These are phyloP conservation scores for Neurospora sp. DNA, from an alignment of 495 filamentous ascomycete genomes.

Conservation along the genomic window DNA sequence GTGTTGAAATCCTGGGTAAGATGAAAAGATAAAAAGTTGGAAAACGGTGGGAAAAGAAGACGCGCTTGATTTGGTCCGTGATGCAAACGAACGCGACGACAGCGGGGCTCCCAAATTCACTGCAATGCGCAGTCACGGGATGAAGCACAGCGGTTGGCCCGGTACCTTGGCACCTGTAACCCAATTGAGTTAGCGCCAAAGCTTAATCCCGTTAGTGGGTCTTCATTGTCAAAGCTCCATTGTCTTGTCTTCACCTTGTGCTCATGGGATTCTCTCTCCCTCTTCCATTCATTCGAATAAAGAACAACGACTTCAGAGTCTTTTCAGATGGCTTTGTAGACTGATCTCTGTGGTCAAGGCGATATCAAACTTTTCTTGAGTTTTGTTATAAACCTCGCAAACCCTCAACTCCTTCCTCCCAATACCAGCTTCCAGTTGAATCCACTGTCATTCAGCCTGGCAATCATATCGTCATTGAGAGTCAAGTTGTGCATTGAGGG, in stretches of 20 bases:
- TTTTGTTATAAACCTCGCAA: too few species aligned
- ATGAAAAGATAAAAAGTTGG: background rate
- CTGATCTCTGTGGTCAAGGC: background rate
- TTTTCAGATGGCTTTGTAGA: background rate
- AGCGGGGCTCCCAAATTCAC: background rate
- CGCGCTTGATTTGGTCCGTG: background rate
- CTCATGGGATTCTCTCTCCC: background rate
- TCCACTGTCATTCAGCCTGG: too few species aligned
- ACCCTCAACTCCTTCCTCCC: too few species aligned
- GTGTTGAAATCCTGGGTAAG: background rate
- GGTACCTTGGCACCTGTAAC: background rate
- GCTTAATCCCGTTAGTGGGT: background rate
- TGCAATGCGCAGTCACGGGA: background rate
- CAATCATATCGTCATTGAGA: background rate
- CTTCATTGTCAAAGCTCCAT: background rate
- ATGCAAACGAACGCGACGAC: background rate
- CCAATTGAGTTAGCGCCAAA: background rate
- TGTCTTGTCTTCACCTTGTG: background rate
- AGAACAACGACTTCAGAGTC: background rate
- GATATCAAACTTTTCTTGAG: background rate
- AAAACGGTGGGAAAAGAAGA: background rate
- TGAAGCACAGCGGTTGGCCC: background rate
- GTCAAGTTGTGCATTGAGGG: background rate
- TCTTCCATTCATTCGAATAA: background rate
- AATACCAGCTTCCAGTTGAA: too few species aligned